Percentiles rank a stretch among this genome's conserved stretches.
Evolutionary conservation across 768 basidiomycete genomes (phyloP).

Genomic region (Panaeolus papilionaceus): DNA sequence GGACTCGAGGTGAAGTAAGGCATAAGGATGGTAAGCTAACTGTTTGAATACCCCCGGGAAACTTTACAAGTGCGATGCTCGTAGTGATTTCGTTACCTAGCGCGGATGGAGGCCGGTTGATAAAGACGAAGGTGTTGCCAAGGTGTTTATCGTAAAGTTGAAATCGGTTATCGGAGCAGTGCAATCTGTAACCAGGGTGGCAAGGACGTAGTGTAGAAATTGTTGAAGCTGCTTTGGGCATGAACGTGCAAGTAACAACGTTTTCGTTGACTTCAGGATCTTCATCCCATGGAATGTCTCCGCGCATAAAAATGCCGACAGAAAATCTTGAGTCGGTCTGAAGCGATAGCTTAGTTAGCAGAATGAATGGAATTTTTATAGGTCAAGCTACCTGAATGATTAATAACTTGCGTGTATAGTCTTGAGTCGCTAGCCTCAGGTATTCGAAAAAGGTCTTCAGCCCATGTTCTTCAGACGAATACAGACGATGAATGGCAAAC

Average conservation of each 20-base stretch:
- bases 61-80: slow-evolving; percentile 70
- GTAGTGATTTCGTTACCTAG: slow-evolving; percentile 54
- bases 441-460: slow-evolving; percentile 67
- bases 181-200: slow-evolving; percentile 58
- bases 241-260: slow-evolving; percentile 67
- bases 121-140: slow-evolving; percentile 63
- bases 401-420: slow-evolving; percentile 64
- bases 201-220: slow-evolving; percentile 58
- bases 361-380: not conserved
- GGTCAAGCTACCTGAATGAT: slow-evolving; percentile 54
- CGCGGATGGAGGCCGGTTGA: slow-evolving; percentile 52
- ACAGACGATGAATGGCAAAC: slow-evolving; percentile 63
- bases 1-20: too few relatives aligned
- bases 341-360: not conserved
- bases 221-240: slow-evolving; percentile 55
- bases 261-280: slow-evolving; percentile 63
- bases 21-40: slow-evolving; percentile 33
- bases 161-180: slow-evolving; percentile 59
- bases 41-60: slow-evolving; percentile 57
- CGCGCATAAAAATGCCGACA: slow-evolving; percentile 68
- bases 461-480: slow-evolving; percentile 59
- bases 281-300: slow-evolving; percentile 62
- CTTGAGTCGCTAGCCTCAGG: slow-evolving; percentile 57
- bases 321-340: slow-evolving; percentile 69
- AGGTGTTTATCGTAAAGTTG: slow-evolving; percentile 63